phyloP scores from a whole-genome alignment of 1,284 basidiomycete species.

The Inonotus obliquus region DNA sequence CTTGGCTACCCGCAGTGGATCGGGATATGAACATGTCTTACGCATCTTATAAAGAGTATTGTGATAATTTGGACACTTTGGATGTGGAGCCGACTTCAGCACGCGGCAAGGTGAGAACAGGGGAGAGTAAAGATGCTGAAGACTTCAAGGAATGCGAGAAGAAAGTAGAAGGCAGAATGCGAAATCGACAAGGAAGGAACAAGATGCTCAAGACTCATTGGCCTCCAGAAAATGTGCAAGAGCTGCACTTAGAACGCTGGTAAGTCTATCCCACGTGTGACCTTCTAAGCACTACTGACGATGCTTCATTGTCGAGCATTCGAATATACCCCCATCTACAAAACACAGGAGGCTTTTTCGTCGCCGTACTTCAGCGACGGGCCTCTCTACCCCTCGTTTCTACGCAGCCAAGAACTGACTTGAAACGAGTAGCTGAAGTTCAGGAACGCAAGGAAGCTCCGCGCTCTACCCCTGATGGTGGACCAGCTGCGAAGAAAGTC shows the following conservation, averaged over 20 bases:
- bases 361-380: conserved; percentile 79
- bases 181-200: conserved; percentile 39
- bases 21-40: conserved; percentile 41
- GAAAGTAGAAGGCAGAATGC: conserved; percentile 15
- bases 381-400: conserved; percentile 17
- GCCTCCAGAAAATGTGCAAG: conserved; percentile 65
- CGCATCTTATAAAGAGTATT: conserved; percentile 52
- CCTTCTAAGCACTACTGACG: background rate
- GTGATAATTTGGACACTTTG: conserved; percentile 41
- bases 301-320: conserved; percentile 43
- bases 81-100: background rate
- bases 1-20: conserved; percentile 69
- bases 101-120: background rate
- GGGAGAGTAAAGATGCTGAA: background rate
- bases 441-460: background rate
- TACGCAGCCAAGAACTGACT: conserved; percentile 15
- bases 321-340: conserved; percentile 94
- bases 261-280: conserved; percentile 31
- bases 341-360: conserved; percentile 97
- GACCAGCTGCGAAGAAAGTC: conserved; percentile 45
- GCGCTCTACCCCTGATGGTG: conserved; percentile 30
- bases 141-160: background rate
- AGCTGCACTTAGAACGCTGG: conserved; percentile 68
- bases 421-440: conserved; percentile 46
- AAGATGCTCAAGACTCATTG: conserved; percentile 74